Conservation (phyloP, 2,329 filamentous ascomycete genomes). For the Allantophomopsis cytisporea region DNA sequence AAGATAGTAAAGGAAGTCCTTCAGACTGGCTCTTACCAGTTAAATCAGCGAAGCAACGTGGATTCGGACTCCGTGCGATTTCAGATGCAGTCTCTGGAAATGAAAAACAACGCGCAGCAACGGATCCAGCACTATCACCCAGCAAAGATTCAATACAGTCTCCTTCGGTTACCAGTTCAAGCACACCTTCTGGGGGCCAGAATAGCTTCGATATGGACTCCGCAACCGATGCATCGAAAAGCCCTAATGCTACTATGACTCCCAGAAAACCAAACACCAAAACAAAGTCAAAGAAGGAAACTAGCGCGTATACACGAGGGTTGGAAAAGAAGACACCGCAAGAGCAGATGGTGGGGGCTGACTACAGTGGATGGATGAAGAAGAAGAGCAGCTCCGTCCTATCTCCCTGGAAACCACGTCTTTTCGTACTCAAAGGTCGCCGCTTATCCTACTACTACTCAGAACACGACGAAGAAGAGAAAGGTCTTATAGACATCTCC, state of each 20-base stretch:
- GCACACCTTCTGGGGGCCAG: slow-evolving; percentile 46
- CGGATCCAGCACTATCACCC: slow-evolving; percentile 19
- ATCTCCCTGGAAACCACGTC: slow-evolving; percentile 91
- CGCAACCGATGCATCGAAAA: slow-evolving; percentile 43
- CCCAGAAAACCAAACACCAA: slow-evolving; percentile 32
- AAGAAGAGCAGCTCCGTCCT: slow-evolving; percentile 95
- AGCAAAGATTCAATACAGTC: slow-evolving; percentile 42
- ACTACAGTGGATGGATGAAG: slow-evolving; percentile 99
- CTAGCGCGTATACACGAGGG: slow-evolving; percentile 84
- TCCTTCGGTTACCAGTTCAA: slow-evolving; percentile 57
- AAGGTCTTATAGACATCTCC: slow-evolving; percentile 93
- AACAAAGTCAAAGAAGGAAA: slow-evolving; percentile 77
- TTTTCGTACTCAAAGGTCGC: slow-evolving; percentile 90
- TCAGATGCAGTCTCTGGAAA: slow-evolving; percentile 57
- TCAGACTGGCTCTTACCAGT: slow-evolving; percentile 38
- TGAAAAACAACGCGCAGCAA: slow-evolving; percentile 35
- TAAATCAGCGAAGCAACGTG: slow-evolving; percentile 32
- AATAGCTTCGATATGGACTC: slow-evolving; percentile 72
- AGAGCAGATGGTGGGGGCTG: slow-evolving; percentile 74
- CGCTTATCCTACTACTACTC: slow-evolving; percentile 93
- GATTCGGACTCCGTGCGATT: slow-evolving; percentile 66
- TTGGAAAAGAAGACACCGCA: slow-evolving; percentile 67
- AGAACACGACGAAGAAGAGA: slow-evolving; percentile 83
- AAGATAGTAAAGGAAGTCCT: slow-evolving; percentile 23
- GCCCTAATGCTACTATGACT: slow-evolving; percentile 26